Base-by-base conservation (phyloP, 1,139 yeast genomes). In the Yamadazyma diospyri region DNA sequence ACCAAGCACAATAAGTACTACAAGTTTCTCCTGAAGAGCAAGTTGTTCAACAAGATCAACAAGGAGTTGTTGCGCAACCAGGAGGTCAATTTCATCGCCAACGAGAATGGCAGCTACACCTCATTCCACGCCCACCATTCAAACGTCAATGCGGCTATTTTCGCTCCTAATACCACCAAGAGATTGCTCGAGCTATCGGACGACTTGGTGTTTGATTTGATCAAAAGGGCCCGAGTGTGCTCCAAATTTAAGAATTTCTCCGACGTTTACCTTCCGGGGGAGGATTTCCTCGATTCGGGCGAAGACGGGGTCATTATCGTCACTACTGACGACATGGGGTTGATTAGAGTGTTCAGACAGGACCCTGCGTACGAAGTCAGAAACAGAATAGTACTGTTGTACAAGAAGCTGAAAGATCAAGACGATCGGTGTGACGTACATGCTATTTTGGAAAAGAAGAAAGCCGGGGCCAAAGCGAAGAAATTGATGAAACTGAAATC, bases 71-170 rank as follows among this genome's bases (percentile, higher is more conserved):
- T 59, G 32, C 44, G 48, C 12, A 47, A 48, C 22, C 50, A 53
- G 15, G 48, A 50, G 27, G 27, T 49, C 16, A 63, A 57, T 15
- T 57, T 53, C 35, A 51, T 66, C 32, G 56, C 75, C 5, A 65
- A 70, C 39, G 78, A 73, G 39, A 75, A 75, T 46, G 60, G 60
- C 30, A 64, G 76, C 40, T 78, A 78, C 51, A 69, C 83, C 4
- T 70, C 84, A 4, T 84, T 87, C 53, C 94, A 83, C 56, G 87
- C 94, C 0, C 88, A 84, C 55, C 78, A 76, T 46, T 65, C 81
- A 1, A 72, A 76, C 26, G 85, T 87, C 16, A 87, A 92, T 29
- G 78, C 76, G 14, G 92, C 95, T 0, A 49, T 77, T 1, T 78
- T 87, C 59, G 96, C 95, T 0, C 97, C 97, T 0, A 61, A 73